These are phyloP conservation scores for Oidium heveae DNA, from an alignment of 2,329 filamentous ascomycete species.

Conservation along the genomic window DNA sequence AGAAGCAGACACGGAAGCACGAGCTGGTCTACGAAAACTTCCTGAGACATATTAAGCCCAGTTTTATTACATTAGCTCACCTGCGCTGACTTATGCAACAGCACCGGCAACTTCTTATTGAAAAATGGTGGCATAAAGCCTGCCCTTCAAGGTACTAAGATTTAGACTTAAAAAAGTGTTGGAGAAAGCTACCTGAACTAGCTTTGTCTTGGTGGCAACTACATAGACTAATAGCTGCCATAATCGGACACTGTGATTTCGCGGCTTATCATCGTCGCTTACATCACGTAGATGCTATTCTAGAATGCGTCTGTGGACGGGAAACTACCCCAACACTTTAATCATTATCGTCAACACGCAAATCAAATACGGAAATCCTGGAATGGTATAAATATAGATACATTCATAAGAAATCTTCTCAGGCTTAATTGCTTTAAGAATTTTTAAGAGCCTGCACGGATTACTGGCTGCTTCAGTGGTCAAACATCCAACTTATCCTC, in stretches of 20 bases:
- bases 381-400: no score
- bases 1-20: no score
- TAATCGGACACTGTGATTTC: no score
- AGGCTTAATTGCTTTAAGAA: background rate
- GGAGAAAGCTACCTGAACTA: no score
- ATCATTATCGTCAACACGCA: background rate
- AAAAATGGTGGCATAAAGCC: background rate
- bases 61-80: background rate
- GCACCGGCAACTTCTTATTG: background rate
- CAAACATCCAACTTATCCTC: no score
- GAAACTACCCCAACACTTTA: background rate
- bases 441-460: background rate
- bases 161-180: background rate
- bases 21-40: background rate
- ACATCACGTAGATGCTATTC: no score
- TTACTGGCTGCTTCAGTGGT: background rate
- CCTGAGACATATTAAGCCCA: background rate
- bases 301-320: background rate
- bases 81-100: background rate
- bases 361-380: background rate
- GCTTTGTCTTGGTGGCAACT: no score
- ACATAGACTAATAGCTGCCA: no score
- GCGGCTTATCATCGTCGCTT: no score
- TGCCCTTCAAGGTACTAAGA: background rate
- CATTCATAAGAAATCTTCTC: background rate